A percentile compares a stretch with the other conserved stretches of the same genome.
These are phyloP conservation scores for Vitis vinifera DNA, from an alignment of 164 flowering plant species.

Conservation along the genomic window ASM3070453v1 NC_081820.1:2291501-2292000, in stretches of 20 bases:
- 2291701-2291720: not conserved
- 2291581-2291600: not conserved
- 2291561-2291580: not conserved
- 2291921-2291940: slow-evolving; percentile 86
- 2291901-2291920: slow-evolving; percentile 77
- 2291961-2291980: slow-evolving; percentile 24
- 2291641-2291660: slow-evolving; percentile 72
- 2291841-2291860: not conserved
- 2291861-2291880: not conserved
- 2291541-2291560: not conserved
- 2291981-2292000: slow-evolving; percentile 1
- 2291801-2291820: not conserved
- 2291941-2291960: slow-evolving; percentile 92
- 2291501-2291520: slow-evolving; percentile 94
- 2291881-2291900: slow-evolving; percentile 29
- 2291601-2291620: slow-evolving; percentile 64
- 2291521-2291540: slow-evolving; percentile 36
- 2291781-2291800: not conserved
- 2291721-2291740: not conserved
- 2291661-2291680: slow-evolving; percentile 82
- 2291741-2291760: too few relatives aligned
- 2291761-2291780: not conserved
- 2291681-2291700: slow-evolving; percentile 83
- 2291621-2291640: slow-evolving; percentile 83
- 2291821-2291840: not conserved